A percentile compares a stretch with the other conserved stretches of the same genome.
Evolutionary conservation across 202 grass and related monocot genomes (phyloP).

Genomic region (Setaria viridis): DNA sequence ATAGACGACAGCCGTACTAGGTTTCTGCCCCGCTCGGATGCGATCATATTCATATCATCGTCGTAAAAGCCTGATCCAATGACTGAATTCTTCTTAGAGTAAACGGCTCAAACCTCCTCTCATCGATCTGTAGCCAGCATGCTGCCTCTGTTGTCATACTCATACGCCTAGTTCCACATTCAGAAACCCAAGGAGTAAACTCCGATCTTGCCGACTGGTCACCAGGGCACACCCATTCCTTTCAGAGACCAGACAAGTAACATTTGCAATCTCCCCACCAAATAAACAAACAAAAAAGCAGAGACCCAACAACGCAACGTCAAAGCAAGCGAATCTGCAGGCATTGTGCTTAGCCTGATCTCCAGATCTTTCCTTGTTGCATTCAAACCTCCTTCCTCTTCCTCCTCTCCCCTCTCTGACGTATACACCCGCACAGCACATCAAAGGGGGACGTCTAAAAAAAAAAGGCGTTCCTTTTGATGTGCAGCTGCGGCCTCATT

Average conservation of each 20-base stretch:
- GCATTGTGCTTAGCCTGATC: constrained; percentile 25
- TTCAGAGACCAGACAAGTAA: background rate
- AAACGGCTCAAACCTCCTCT: background rate
- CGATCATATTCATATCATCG: no score
- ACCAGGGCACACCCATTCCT: background rate
- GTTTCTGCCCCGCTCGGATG: background rate
- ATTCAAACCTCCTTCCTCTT: background rate
- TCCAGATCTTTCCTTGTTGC: constrained; percentile 29
- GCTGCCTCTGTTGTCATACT: background rate
- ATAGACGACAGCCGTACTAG: background rate
- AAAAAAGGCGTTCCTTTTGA: constrained; percentile 12
- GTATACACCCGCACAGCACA: background rate
- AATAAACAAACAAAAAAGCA: background rate
- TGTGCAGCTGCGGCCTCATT: constrained; percentile 10
- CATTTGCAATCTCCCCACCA: background rate
- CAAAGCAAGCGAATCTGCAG: constrained; percentile 12
- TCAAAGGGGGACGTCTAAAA: background rate
- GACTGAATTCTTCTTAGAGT: background rate
- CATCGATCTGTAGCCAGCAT: background rate
- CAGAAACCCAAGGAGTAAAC: background rate
- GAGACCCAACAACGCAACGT: constrained; percentile 5
- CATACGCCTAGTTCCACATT: background rate
- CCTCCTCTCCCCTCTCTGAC: background rate
- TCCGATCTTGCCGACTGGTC: background rate
- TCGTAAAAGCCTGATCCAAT: no score